These are phyloP conservation scores for Teunomyces tritomae DNA, from an alignment of 805 yeast species.

Conservation along the genomic window DNA sequence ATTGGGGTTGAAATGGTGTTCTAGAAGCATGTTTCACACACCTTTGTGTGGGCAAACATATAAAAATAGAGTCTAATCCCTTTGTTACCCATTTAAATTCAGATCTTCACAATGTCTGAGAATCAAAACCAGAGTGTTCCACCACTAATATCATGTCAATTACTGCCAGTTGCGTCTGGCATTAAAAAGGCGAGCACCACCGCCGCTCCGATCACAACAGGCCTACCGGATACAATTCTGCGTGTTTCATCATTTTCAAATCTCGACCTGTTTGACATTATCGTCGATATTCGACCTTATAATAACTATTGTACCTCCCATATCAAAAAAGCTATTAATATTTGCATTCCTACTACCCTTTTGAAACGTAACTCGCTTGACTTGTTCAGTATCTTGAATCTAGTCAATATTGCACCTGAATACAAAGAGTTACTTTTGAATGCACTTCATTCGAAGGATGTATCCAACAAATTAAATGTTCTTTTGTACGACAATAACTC, in stretches of 20 bases:
- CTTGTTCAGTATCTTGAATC: conserved; percentile 29
- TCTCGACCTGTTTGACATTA: conserved; percentile 13
- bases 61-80: background rate
- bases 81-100: background rate
- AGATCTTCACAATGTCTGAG: background rate
- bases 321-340: conserved; percentile 30
- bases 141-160: background rate
- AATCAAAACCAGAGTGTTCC: background rate
- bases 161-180: conserved; percentile 1
- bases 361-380: conserved; percentile 37
- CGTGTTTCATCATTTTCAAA: conserved; percentile 6
- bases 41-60: background rate
- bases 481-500: conserved; percentile 37
- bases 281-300: conserved; percentile 41
- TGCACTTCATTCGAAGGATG: background rate
- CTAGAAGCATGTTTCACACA: conserved; percentile 1
- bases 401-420: conserved; percentile 24
- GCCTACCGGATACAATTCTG: conserved; percentile 7
- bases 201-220: background rate
- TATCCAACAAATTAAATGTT: conserved; percentile 15
- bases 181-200: background rate
- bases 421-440: conserved; percentile 17
- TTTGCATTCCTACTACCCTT: conserved; percentile 45
- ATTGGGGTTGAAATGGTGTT: background rate
- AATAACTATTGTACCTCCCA: conserved; percentile 31